phyloP scores from a whole-genome alignment of 2,329 filamentous ascomycete genomes.

The Chaetomium globosum region DNA sequence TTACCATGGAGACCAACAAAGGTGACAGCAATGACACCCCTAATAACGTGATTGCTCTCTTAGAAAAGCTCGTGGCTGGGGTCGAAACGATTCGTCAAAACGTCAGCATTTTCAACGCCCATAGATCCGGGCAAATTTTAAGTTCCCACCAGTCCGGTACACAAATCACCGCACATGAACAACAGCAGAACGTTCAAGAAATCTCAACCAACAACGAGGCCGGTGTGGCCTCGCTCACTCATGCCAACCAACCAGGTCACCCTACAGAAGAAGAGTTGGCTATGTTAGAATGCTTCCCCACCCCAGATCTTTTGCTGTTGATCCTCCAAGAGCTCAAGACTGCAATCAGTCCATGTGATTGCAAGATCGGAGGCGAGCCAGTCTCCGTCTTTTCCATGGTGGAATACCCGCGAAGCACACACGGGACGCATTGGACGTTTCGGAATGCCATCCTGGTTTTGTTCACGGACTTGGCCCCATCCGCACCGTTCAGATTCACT shows the following conservation, averaged over 20 bases:
- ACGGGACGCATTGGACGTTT: neutral
- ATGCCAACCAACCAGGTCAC: neutral
- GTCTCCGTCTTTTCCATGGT: neutral
- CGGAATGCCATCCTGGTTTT: slow-evolving; percentile 1
- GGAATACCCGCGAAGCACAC: neutral
- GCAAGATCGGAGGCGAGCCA: neutral
- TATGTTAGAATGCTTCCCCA: neutral
- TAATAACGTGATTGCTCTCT: neutral
- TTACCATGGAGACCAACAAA: neutral
- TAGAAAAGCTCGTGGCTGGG: slow-evolving; percentile 1
- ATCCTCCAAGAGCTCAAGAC: neutral
- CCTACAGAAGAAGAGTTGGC: neutral
- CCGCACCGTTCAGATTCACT: neutral
- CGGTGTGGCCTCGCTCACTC: too few species aligned
- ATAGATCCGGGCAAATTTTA: too few species aligned
- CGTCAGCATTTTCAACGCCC: neutral
- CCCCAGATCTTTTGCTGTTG: neutral
- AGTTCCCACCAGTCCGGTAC: neutral
- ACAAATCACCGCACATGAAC: neutral
- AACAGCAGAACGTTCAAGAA: neutral
- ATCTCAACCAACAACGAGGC: too few species aligned
- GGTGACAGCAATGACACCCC: neutral
- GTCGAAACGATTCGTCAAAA: neutral
- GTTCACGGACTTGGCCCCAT: neutral
- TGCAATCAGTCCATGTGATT: neutral